Evolutionary conservation across 495 filamentous ascomycete genomes (phyloP).

Genomic region (Alectoria sarmentosa): DNA sequence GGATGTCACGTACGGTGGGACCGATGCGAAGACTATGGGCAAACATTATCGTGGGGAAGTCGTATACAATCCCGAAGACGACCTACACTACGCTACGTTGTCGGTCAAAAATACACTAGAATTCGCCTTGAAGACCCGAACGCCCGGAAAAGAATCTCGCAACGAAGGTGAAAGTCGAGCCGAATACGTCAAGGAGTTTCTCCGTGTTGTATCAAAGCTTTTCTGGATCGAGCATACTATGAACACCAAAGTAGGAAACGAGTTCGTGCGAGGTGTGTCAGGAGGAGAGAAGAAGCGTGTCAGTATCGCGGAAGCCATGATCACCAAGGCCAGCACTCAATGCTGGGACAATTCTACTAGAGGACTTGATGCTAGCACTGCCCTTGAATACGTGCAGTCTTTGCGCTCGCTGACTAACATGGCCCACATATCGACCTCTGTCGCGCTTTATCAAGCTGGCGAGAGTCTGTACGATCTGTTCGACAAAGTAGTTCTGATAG

Average conservation of each 20-base stretch:
- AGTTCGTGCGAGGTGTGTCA: conserved; percentile 57
- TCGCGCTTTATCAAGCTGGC: conserved; percentile 67
- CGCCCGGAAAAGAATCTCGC: conserved; percentile 57
- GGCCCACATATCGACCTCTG: conserved; percentile 50
- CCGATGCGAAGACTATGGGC: conserved; percentile 52
- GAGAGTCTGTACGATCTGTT: conserved; percentile 62
- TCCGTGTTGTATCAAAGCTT: conserved; percentile 63
- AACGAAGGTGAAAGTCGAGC: conserved; percentile 51
- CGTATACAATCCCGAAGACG: conserved; percentile 64
- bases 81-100: conserved; percentile 68
- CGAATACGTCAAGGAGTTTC: conserved; percentile 59
- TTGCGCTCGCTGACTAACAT: conserved; percentile 58
- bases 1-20: conserved; percentile 73
- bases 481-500: conserved; percentile 63
- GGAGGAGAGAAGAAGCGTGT: conserved; percentile 72
- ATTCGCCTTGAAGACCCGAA: conserved; percentile 64
- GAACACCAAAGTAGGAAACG: conserved; percentile 61
- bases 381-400: conserved; percentile 57
- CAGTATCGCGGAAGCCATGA: conserved; percentile 61
- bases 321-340: conserved; percentile 55
- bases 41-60: conserved; percentile 61
- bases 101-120: conserved; percentile 61
- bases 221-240: conserved; percentile 71
- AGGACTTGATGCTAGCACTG: conserved; percentile 63
- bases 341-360: conserved; percentile 65